Base-by-base conservation (phyloP, 164 flowering plant species). In the Umbellularia californica region DNA sequence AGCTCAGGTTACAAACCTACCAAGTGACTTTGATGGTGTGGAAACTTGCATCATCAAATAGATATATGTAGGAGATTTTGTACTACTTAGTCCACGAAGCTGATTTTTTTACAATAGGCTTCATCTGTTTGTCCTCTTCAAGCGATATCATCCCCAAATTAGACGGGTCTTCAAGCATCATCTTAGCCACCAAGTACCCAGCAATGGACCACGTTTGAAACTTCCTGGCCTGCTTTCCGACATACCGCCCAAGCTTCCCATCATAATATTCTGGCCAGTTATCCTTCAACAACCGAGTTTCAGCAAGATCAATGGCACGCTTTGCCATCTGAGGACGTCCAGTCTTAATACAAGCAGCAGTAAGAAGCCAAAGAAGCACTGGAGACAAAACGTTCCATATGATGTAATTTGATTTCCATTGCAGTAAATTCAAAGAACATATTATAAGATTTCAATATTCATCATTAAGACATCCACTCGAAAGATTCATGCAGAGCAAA, bases 191-290 rank as follows among this genome's bases (percentile, higher is more conserved):
- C 84, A 87, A 75, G 80, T 86, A 86, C 3, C 88, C 87, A 1
- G 90, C 86, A 25, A 87, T 79, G 13, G 90, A 87, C 90, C 90
- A 87, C 0, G 90, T 86, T 72, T 87, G 90, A 64, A 47, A 62
- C 68, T 86, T 87, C 13, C 90, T 83, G 3, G 88, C 86, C 70
- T 87, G 88, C 73, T 87, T 87, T 5, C 88, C 88, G 2, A 86
- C 68, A 30, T 72, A 87, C 17, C 87, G 55, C 0, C 90, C 90
- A 0, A 75, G 81, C 79, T 83, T 86, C 52, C 88, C 88, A 41
- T 87, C 90, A 22, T 87, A 87, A 52, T 87, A 87, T 68, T 87
- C 90, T 0, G 90, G 90, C 90, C 90, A 86, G 68, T 67, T 77
- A 71, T 85, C 90, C 68, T 84, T 87, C 2, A 72, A 71, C 71